These are phyloP conservation scores for Bipolaris victoriae DNA, from an alignment of 2,329 filamentous ascomycete species.

Conservation along the genomic window DNA sequence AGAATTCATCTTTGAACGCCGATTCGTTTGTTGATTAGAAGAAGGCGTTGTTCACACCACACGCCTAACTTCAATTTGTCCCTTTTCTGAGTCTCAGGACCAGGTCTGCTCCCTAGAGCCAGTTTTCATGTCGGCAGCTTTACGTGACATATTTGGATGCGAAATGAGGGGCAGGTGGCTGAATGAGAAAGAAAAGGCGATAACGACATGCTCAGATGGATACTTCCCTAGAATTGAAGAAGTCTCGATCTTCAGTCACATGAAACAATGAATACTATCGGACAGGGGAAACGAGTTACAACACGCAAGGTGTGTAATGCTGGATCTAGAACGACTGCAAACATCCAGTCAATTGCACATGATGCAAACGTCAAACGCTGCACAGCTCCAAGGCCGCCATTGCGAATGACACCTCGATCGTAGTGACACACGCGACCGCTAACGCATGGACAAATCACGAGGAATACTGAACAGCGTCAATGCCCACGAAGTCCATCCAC, in stretches of 20 bases:
- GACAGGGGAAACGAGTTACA: neutral
- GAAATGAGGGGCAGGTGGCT: neutral
- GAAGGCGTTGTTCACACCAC: too few relatives aligned
- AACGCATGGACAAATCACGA: slow-evolving; percentile 44
- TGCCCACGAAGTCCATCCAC: neutral
- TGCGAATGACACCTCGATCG: slow-evolving; percentile 11
- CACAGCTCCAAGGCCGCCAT: neutral
- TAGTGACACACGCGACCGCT: slow-evolving; percentile 12
- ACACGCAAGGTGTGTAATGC: neutral
- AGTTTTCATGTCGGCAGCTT: neutral
- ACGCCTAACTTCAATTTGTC: too few relatives aligned
- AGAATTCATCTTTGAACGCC: too few relatives aligned
- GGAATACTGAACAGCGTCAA: slow-evolving; percentile 22
- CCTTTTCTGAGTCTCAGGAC: too few relatives aligned
- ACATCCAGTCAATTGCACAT: slow-evolving; percentile 1
- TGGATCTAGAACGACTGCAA: neutral
- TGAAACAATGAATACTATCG: neutral
- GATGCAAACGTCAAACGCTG: slow-evolving; percentile 8
- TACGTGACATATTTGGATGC: neutral
- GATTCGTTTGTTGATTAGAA: too few relatives aligned
- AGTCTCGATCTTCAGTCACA: neutral
- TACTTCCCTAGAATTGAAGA: neutral
- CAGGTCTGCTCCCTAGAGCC: too few relatives aligned
- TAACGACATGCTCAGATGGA: neutral
- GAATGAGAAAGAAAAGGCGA: neutral